A percentile compares a stretch with the other conserved stretches of the same genome.
These are phyloP conservation scores for Gymnopilus junonius DNA, from an alignment of 768 basidiomycete species.

Conservation along the genomic window DNA sequence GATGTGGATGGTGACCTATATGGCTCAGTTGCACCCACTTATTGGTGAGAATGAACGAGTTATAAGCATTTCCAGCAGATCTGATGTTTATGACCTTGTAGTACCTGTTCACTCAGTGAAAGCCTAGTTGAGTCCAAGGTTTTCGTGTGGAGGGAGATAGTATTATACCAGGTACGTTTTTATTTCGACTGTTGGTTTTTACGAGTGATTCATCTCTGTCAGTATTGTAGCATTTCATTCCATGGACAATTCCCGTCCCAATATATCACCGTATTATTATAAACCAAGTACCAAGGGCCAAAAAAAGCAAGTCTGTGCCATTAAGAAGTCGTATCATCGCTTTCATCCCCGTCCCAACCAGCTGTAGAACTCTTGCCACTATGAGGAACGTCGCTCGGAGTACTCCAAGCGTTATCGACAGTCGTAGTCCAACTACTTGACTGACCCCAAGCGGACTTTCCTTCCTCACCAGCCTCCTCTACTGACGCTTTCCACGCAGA, in stretches of 20 bases:
- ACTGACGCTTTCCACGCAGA: conserved; percentile 14
- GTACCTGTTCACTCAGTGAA: conserved; percentile 27
- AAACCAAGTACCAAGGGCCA: not conserved
- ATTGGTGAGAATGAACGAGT: conserved; percentile 62
- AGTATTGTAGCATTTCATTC: conserved; percentile 36
- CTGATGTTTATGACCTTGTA: conserved; percentile 9
- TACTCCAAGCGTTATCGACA: conserved; percentile 6
- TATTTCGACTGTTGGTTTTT: not conserved
- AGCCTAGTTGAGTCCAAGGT: conserved; percentile 7
- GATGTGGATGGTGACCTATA: conserved; percentile 97
- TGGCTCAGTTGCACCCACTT: conserved; percentile 92
- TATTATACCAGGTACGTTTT: conserved; percentile 39
- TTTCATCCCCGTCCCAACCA: conserved; percentile 52
- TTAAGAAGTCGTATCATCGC: conserved; percentile 40
- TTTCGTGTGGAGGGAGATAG: conserved; percentile 5
- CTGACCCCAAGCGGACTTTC: conserved; percentile 13
- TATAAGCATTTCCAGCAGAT: not conserved
- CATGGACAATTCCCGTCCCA: conserved; percentile 24
- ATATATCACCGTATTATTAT: conserved; percentile 15
- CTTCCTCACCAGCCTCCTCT: conserved; percentile 6
- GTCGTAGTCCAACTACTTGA: conserved; percentile 18
- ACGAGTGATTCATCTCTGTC: not conserved
- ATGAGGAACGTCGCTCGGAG: conserved; percentile 21
- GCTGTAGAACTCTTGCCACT: conserved; percentile 39
- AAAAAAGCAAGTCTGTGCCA: not conserved